Percentiles rank a stretch among this genome's conserved stretches.
These are phyloP conservation scores for Bifiguratus adelaidae DNA, from an alignment of 192 early-diverging fungal genomes.

Conservation along the genomic window DNA sequence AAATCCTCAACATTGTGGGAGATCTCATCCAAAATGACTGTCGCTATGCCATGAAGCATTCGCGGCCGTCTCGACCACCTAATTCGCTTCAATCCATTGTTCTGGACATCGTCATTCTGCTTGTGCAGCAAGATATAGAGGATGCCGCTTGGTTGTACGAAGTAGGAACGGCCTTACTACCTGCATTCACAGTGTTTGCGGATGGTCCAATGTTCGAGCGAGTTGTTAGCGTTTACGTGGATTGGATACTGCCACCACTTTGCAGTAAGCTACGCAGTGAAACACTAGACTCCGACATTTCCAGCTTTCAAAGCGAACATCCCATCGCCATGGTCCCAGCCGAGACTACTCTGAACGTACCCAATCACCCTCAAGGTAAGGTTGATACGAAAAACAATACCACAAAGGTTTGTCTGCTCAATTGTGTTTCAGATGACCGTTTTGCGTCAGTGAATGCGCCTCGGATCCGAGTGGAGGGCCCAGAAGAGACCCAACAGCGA, in stretches of 20 bases:
- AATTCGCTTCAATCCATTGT: constrained; percentile 33
- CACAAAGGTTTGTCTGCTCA: no score
- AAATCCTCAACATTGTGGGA: constrained; percentile 26
- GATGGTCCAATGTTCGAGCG: constrained; percentile 22
- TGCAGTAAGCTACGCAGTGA: no score
- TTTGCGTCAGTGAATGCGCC: no score
- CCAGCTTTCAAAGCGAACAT: no score
- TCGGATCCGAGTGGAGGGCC: no score
- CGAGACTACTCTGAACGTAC: no score
- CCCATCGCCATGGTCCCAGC: no score
- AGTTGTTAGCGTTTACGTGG: constrained; percentile 26
- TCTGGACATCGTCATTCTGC: constrained; percentile 29
- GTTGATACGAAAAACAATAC: no score
- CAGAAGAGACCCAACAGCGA: no score
- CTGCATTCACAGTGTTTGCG: constrained; percentile 37
- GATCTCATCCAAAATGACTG: constrained; percentile 47
- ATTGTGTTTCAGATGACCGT: no score
- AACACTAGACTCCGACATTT: no score
- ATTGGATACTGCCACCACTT: constrained; percentile 34
- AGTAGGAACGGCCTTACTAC: constrained; percentile 35
- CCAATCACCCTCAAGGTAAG: no score
- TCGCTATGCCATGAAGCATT: constrained; percentile 27
- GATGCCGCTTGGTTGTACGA: constrained; percentile 29
- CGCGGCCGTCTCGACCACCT: constrained; percentile 37
- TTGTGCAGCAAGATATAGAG: constrained; percentile 16